Base-by-base conservation (phyloP, 257 asterid species). In the Orobanche coerulescens region DNA sequence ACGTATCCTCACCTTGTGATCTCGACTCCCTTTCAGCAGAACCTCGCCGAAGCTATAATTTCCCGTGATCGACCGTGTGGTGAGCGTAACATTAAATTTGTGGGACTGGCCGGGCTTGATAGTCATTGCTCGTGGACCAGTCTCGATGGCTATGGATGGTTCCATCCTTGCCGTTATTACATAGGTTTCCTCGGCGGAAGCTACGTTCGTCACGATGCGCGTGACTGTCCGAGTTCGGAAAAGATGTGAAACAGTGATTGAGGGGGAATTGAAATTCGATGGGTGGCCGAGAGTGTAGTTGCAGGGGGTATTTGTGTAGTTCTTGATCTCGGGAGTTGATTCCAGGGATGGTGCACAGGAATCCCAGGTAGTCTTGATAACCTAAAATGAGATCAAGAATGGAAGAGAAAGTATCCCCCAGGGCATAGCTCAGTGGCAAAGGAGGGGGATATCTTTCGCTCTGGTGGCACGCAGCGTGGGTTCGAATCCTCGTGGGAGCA, bases 61-160 rank as follows among this genome's bases (percentile, higher is more conserved):
- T 42, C 94, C 95, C 0, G 85, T 83, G 2, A 79, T 82, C n/a
- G 96, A 79, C 46, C 99, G 81, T 14, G 78, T 83, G 0, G 97
- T 78, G 58, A 93, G 94, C 1, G 95, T 86, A 12, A 93, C 81
- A 0, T 88, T 64, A 64, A 93, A 79, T 50, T 73, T 69, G 31
- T 79, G 69, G 4, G 95, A 81, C n/a, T 77, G 78, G 30, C 97
- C 94, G 1, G 88, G 81, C 36, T 84, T 76, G 14, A 93, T 70
- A n/a, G 99, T 93, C 92, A 93, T 93, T n/a, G 99, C 99, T 2
- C 94, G 88, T 62, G 99, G 99, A 54, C 33, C 72, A 37, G 94
- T 82, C 62, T 93, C 99, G 20, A 93, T 83, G 58, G 97, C 97
- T 1, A 93, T 40, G 43, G 82, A 88, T 26, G 97, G 95, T 13